phyloP scores from a whole-genome alignment of 2,329 filamentous ascomycete species.

The Clonostachys rhizophaga region DNA sequence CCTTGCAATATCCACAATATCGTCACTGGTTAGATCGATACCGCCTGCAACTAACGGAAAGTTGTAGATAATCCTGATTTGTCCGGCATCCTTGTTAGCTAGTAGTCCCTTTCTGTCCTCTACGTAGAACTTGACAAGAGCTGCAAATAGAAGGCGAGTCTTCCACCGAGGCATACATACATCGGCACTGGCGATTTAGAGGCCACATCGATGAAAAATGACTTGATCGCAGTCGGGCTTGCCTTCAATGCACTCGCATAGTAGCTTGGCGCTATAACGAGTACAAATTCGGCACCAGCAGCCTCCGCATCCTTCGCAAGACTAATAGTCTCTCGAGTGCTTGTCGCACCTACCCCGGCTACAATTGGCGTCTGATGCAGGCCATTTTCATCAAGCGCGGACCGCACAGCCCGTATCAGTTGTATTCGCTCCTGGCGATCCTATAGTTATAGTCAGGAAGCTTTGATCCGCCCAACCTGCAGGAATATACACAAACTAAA shows the following conservation, averaged over 20 bases:
- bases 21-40: constrained; percentile 59
- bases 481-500: neutral
- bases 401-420: neutral
- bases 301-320: neutral
- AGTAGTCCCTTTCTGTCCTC: neutral
- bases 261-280: neutral
- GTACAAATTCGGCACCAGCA: neutral
- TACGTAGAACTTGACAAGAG: neutral
- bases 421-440: neutral
- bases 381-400: neutral
- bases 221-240: neutral
- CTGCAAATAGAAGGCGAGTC: too few species aligned
- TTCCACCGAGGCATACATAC: neutral
- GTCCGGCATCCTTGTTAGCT: neutral
- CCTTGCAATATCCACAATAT: constrained; percentile 51
- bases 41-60: constrained; percentile 61
- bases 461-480: neutral
- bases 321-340: neutral
- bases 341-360: neutral
- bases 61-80: constrained; percentile 56
- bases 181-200: neutral
- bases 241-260: neutral
- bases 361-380: neutral
- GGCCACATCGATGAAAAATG: neutral
- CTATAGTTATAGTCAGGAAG: neutral